These are phyloP conservation scores for Penicillium sp. DNA, from an alignment of 2,329 filamentous ascomycete genomes.

Conservation along the genomic window DNA sequence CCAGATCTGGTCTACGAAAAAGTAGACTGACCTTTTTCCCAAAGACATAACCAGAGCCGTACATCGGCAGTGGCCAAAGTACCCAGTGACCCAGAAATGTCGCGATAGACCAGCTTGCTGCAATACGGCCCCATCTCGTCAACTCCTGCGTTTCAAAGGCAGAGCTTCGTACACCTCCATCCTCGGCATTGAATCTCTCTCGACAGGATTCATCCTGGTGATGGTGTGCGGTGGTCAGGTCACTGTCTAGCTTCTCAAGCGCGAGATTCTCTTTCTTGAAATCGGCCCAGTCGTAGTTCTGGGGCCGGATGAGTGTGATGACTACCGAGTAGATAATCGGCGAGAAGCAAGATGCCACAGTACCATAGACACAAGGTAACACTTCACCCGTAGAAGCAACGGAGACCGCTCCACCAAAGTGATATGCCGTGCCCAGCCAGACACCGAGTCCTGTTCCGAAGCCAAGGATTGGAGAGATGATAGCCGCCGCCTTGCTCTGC, in stretches of 20 bases:
- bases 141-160: slow-evolving; percentile 35
- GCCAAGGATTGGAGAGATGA: slow-evolving; percentile 51
- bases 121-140: slow-evolving; percentile 49
- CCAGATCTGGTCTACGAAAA: neutral
- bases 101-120: slow-evolving; percentile 47
- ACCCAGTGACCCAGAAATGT: slow-evolving; percentile 56
- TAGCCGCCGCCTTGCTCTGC: slow-evolving; percentile 51
- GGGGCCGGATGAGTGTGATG: slow-evolving; percentile 48
- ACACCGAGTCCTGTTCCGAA: slow-evolving; percentile 52
- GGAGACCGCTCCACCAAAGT: slow-evolving; percentile 48
- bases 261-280: slow-evolving; percentile 35
- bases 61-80: slow-evolving; percentile 57
- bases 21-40: slow-evolving; percentile 33
- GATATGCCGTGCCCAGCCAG: slow-evolving; percentile 52
- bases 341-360: slow-evolving; percentile 53
- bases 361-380: slow-evolving; percentile 54
- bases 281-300: slow-evolving; percentile 43
- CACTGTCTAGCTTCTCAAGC: slow-evolving; percentile 25
- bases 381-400: slow-evolving; percentile 50
- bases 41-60: slow-evolving; percentile 52
- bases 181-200: slow-evolving; percentile 1
- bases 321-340: slow-evolving; percentile 51
- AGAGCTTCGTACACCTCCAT: slow-evolving; percentile 2
- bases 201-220: slow-evolving; percentile 2
- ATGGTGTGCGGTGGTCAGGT: slow-evolving; percentile 21